Evolutionary conservation across 1,284 basidiomycete genomes (phyloP).

Genomic region (Papiliotrema fonsecae): DNA sequence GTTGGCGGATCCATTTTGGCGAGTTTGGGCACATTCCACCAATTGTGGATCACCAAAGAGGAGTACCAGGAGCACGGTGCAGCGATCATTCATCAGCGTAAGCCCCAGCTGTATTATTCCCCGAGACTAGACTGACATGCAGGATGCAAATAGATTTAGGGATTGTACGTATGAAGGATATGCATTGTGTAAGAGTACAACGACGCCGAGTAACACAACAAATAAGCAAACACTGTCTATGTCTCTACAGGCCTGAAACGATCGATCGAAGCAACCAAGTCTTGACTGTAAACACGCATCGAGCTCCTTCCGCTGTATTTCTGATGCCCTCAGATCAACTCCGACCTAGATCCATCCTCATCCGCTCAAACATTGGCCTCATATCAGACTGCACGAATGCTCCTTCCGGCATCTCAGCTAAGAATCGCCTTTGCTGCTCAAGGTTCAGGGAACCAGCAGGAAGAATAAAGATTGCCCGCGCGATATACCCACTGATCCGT

Average conservation of each 20-base stretch:
- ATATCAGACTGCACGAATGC: constrained; percentile 1
- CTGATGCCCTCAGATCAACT: background rate
- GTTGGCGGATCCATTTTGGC: constrained; percentile 88
- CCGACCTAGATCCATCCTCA: background rate
- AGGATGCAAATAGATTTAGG: constrained; percentile 17
- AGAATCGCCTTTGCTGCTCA: constrained; percentile 6
- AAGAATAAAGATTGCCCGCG: constrained; percentile 1
- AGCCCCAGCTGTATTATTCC: constrained; percentile 10
- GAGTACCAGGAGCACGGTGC: constrained; percentile 69
- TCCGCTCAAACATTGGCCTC: too few species aligned
- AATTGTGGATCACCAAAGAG: constrained; percentile 86
- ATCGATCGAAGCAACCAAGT: background rate
- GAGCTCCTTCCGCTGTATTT: background rate
- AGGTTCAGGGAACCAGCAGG: constrained; percentile 2
- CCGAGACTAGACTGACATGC: background rate
- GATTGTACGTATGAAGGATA: too few species aligned
- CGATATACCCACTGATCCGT: constrained; percentile 3
- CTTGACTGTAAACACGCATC: background rate
- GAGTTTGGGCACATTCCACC: constrained; percentile 92
- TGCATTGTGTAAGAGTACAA: too few species aligned
- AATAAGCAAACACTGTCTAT: too few species aligned
- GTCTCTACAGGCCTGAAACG: background rate
- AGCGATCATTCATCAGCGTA: constrained; percentile 46
- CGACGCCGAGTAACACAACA: too few species aligned
- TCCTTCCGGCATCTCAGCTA: background rate